These are phyloP conservation scores for Lachancea cidri DNA, from an alignment of 805 yeast genomes.

Conservation along the genomic window DNA sequence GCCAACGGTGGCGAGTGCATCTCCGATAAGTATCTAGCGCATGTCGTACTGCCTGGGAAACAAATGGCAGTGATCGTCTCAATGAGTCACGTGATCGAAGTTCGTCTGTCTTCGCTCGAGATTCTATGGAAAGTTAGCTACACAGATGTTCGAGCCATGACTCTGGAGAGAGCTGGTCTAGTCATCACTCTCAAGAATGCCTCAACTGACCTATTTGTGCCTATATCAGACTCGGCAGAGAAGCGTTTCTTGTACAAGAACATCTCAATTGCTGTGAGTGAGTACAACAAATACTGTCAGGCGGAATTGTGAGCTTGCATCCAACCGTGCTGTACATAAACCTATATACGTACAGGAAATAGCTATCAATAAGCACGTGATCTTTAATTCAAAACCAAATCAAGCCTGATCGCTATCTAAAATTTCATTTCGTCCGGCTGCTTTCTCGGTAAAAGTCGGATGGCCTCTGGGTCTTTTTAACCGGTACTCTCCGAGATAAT, in stretches of 20 bases:
- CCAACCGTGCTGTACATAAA: background rate
- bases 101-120: conserved; percentile 54
- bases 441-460: no score
- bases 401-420: no score
- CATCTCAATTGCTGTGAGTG: conserved; percentile 76
- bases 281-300: conserved; percentile 67
- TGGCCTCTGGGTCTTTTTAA: background rate
- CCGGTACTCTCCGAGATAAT: background rate
- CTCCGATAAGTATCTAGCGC: conserved; percentile 77
- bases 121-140: conserved; percentile 70
- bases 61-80: conserved; percentile 76
- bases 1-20: conserved; percentile 75
- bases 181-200: conserved; percentile 54
- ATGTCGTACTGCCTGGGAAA: conserved; percentile 74
- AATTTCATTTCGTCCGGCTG: no score
- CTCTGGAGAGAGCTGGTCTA: conserved; percentile 76
- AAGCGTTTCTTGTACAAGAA: conserved; percentile 62
- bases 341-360: no score
- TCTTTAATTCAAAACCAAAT: no score
- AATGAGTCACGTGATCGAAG: conserved; percentile 59
- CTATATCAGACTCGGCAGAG: conserved; percentile 63
- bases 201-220: conserved; percentile 67
- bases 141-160: conserved; percentile 60
- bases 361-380: no score
- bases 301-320: no score